A percentile compares a stretch with the other conserved stretches of the same genome.
Conservation (phyloP, 805 yeast species). For the Saccharomycopsis capsularis region DNA sequence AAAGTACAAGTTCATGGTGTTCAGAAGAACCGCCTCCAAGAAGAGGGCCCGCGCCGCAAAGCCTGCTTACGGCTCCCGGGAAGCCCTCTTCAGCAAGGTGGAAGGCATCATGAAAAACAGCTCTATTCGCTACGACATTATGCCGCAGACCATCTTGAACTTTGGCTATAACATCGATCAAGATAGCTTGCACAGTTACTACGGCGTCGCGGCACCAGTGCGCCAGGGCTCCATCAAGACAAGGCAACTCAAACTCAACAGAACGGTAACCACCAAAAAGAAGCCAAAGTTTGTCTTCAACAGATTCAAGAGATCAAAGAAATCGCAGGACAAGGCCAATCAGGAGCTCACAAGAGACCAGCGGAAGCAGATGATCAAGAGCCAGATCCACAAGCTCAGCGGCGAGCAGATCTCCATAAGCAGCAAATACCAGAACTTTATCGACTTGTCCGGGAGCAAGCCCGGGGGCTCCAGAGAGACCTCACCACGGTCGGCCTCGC, state of each 20-base stretch:
- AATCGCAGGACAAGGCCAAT: background rate
- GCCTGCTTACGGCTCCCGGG: background rate
- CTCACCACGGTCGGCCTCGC: background rate
- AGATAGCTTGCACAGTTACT: slow-evolving; percentile 12
- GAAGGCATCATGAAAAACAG: background rate
- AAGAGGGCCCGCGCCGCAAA: background rate
- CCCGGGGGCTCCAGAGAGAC: background rate
- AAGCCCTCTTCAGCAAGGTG: slow-evolving; percentile 3
- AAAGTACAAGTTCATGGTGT: slow-evolving; percentile 7
- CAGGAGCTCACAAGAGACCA: slow-evolving; percentile 9
- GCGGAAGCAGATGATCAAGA: slow-evolving; percentile 14
- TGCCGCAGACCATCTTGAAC: slow-evolving; percentile 9
- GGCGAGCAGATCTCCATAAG: slow-evolving; percentile 8
- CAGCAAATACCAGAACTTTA: slow-evolving; percentile 12
- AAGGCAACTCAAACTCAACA: background rate
- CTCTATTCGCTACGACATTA: slow-evolving; percentile 6
- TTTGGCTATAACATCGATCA: slow-evolving; percentile 16
- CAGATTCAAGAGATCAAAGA: background rate
- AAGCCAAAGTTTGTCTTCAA: slow-evolving; percentile 13
- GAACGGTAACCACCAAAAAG: slow-evolving; percentile 11
- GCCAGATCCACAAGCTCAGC: slow-evolving; percentile 12
- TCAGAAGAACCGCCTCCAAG: background rate
- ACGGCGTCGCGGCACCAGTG: slow-evolving; percentile 1
- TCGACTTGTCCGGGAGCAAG: slow-evolving; percentile 4
- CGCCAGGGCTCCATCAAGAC: background rate